These are phyloP conservation scores for Xylaria cubensis DNA, from an alignment of 495 filamentous ascomycete genomes.

Conservation along the genomic window DNA sequence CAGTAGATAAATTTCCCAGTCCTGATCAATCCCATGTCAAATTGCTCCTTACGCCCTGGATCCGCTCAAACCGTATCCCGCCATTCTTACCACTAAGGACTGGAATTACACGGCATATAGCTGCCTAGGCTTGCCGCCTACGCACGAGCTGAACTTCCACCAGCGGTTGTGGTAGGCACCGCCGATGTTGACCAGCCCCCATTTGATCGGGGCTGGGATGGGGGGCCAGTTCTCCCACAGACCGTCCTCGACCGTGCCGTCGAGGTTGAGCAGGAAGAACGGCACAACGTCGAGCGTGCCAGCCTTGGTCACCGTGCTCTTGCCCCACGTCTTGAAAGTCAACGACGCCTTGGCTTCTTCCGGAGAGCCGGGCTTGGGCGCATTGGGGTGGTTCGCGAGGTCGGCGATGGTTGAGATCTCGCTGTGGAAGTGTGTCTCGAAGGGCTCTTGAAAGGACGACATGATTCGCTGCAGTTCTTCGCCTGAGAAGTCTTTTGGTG, in stretches of 20 bases:
- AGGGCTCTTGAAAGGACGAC: conserved; percentile 52
- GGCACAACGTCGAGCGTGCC: conserved; percentile 58
- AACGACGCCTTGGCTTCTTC: conserved; percentile 44
- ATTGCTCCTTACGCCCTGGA: neutral
- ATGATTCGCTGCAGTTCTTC: conserved; percentile 55
- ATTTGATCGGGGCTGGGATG: conserved; percentile 54
- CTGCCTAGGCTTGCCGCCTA: conserved; percentile 49
- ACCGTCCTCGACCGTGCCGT: conserved; percentile 60
- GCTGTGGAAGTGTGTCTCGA: conserved; percentile 59
- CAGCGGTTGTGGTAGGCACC: conserved; percentile 52
- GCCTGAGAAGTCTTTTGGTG: conserved; percentile 49
- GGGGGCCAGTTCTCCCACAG: conserved; percentile 59
- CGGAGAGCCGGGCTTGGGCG: conserved; percentile 51
- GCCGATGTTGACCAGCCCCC: conserved; percentile 54
- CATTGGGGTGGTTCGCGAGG: conserved; percentile 52
- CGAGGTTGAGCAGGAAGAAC: conserved; percentile 64
- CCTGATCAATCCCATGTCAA: neutral
- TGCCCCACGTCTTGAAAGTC: conserved; percentile 54
- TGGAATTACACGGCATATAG: conserved; percentile 44
- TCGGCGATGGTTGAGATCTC: conserved; percentile 60
- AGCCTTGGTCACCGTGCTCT: conserved; percentile 57
- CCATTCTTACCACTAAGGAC: neutral
- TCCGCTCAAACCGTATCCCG: neutral
- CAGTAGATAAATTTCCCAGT: neutral
- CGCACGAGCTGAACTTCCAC: conserved; percentile 63